A percentile compares a stretch with the other conserved stretches of the same genome.
These are phyloP conservation scores for Oxyria digyna DNA, from an alignment of 148 eudicot genomes.

Conservation along the genomic window DNA sequence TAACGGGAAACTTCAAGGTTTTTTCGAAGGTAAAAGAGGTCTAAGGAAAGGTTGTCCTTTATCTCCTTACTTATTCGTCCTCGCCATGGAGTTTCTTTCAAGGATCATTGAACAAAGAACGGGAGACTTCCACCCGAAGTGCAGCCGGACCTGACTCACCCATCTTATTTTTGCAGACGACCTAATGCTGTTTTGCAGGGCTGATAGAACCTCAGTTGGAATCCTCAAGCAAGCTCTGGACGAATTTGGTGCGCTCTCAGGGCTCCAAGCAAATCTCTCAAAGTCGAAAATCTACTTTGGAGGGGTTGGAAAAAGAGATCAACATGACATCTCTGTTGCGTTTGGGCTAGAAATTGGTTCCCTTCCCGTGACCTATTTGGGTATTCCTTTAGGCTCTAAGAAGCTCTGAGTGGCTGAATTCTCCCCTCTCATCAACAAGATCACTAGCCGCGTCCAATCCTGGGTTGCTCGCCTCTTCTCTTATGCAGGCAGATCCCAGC, in stretches of 20 bases:
- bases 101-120: not conserved
- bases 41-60: not conserved
- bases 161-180: too few relatives aligned
- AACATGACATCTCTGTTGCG: not conserved
- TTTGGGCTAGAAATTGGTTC: not conserved
- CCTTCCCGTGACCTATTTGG: not conserved
- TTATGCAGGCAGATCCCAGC: not conserved
- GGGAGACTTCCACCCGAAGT: not conserved
- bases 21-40: not conserved
- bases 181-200: not conserved
- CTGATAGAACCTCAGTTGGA: not conserved
- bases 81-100: not conserved
- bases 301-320: not conserved
- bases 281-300: not conserved
- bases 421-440: not conserved
- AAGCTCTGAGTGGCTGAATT: not conserved
- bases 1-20: not conserved
- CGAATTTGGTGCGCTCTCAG: not conserved
- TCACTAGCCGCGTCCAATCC: not conserved
- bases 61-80: not conserved
- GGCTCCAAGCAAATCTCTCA: not conserved
- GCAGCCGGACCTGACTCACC: not conserved
- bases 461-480: not conserved
- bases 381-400: not conserved
- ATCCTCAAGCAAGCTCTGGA: not conserved